phyloP scores from a whole-genome alignment of 2,329 filamentous ascomycete genomes.

The Xylaria sp. region DNA sequence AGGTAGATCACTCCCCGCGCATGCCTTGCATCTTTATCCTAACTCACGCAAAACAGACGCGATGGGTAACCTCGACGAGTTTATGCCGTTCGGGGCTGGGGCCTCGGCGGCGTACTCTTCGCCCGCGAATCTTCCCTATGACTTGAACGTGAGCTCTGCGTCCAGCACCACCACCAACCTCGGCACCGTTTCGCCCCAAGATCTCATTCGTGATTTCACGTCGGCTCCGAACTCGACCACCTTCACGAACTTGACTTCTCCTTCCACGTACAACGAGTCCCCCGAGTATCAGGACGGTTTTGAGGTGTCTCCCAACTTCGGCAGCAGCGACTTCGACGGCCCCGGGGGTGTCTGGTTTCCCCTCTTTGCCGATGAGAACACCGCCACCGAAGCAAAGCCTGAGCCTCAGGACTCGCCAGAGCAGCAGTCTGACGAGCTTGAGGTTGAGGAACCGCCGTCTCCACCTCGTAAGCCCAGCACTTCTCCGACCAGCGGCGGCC shows the following conservation, averaged over 20 bases:
- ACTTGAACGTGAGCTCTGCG: constrained; percentile 49
- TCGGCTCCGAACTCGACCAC: constrained; percentile 82
- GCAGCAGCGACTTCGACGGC: constrained; percentile 58
- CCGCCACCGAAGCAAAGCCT: constrained; percentile 27
- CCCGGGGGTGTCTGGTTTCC: constrained; percentile 68
- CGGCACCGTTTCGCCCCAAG: constrained; percentile 82
- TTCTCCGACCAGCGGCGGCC: constrained; percentile 46
- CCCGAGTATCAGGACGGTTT: constrained; percentile 71
- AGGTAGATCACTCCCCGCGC: constrained; percentile 48
- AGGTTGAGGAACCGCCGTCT: constrained; percentile 46
- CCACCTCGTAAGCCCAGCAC: constrained; percentile 50
- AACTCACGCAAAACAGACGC: constrained; percentile 50
- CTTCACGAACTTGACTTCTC: constrained; percentile 83
- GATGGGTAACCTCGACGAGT: constrained; percentile 61
- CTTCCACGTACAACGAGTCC: constrained; percentile 76
- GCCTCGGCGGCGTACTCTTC: constrained; percentile 56
- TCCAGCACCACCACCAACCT: constrained; percentile 57
- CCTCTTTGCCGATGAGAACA: constrained; percentile 64
- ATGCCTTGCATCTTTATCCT: background rate
- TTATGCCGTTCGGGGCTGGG: constrained; percentile 58
- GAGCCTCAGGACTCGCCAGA: constrained; percentile 46
- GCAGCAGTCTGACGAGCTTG: constrained; percentile 51
- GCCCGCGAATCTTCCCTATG: constrained; percentile 56
- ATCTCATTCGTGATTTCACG: constrained; percentile 70
- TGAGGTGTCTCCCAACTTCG: constrained; percentile 79